phyloP scores from a whole-genome alignment of 768 basidiomycete species.

The Kondoa subrosea region DNA sequence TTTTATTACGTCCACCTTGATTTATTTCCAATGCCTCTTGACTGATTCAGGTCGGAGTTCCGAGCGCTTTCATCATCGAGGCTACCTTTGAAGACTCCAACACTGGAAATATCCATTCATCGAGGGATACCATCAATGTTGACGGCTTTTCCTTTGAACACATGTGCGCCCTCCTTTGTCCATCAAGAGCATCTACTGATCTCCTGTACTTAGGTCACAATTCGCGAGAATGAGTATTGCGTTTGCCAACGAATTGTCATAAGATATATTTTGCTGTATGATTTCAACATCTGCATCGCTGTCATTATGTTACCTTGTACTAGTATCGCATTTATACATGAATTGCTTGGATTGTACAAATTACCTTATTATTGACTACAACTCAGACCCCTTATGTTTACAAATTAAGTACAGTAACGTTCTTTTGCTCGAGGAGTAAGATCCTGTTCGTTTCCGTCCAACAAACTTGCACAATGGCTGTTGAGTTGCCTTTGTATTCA shows the following conservation, averaged over 20 bases:
- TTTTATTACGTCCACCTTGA: background rate
- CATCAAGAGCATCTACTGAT: background rate
- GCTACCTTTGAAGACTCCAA: conserved; percentile 19
- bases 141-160: conserved; percentile 28
- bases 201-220: conserved; percentile 6
- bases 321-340: background rate
- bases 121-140: conserved; percentile 18
- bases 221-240: conserved; percentile 26
- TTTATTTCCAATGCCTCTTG: background rate
- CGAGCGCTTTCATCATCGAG: conserved; percentile 17
- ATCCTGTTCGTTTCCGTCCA: background rate
- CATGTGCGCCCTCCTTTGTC: conserved; percentile 7
- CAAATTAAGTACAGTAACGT: background rate
- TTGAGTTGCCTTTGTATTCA: background rate
- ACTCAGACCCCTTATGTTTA: background rate
- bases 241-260: conserved; percentile 24
- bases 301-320: too few relatives aligned
- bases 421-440: background rate
- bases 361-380: background rate
- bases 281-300: background rate
- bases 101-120: conserved; percentile 26
- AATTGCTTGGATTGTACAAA: background rate
- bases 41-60: conserved; percentile 21
- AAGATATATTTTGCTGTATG: too few relatives aligned
- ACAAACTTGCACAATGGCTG: background rate